Conservation (phyloP, 768 basidiomycete genomes). For the Hydnomerulius pinastri region DNA sequence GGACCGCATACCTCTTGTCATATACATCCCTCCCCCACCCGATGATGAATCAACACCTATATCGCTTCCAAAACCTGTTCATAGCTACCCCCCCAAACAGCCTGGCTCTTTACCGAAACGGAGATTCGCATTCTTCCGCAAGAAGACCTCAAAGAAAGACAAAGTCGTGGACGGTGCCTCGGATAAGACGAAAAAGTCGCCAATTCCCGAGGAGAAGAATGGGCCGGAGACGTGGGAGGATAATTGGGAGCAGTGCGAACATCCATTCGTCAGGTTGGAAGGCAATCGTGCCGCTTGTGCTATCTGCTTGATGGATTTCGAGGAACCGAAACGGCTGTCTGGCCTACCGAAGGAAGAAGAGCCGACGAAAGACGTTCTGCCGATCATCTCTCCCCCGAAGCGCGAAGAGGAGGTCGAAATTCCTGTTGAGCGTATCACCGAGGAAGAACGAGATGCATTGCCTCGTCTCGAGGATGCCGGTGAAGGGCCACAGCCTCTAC, state of each 20-base stretch:
- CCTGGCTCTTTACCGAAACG: conserved; percentile 34
- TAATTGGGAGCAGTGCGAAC: conserved; percentile 73
- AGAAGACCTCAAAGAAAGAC: conserved; percentile 27
- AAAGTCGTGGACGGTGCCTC: conserved; percentile 13
- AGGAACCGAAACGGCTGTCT: conserved; percentile 56
- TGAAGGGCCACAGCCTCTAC: conserved; percentile 73
- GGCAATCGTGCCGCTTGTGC: conserved; percentile 84
- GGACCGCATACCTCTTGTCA: conserved; percentile 78
- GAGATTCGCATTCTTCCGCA: conserved; percentile 56
- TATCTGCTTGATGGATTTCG: conserved; percentile 84
- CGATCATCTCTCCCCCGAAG: conserved; percentile 10
- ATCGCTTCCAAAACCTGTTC: conserved; percentile 48
- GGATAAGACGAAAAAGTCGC: conserved; percentile 14
- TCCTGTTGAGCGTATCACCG: conserved; percentile 38
- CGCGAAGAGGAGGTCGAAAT: conserved; percentile 27
- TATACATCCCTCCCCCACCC: conserved; percentile 83
- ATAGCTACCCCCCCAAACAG: conserved; percentile 64
- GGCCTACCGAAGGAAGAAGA: conserved; percentile 25
- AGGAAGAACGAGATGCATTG: conserved; percentile 42
- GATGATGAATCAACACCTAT: conserved; percentile 41
- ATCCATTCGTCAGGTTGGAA: conserved; percentile 81
- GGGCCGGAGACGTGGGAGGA: conserved; percentile 68
- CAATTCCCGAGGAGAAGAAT: conserved; percentile 13
- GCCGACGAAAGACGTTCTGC: conserved; percentile 23
- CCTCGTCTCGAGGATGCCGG: conserved; percentile 71